Evolutionary conservation across 371 early-diverging fungal genomes (phyloP).

Genomic region (Parasitella parasitica): DNA sequence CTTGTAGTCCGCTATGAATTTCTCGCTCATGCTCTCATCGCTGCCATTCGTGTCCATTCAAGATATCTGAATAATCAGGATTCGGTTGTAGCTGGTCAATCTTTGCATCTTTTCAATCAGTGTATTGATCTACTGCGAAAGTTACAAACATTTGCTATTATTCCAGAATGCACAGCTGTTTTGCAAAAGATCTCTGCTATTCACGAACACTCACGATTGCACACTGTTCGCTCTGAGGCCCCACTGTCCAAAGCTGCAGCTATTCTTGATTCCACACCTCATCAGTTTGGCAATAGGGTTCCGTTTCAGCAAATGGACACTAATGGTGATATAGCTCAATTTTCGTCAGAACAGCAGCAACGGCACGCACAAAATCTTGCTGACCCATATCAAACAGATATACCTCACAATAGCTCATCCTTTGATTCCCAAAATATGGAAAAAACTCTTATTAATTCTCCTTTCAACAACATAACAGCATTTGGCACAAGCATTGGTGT

Average conservation of each 20-base stretch:
- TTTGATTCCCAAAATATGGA: not conserved
- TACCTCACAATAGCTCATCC: not conserved
- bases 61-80: not conserved
- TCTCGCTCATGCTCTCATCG: slow-evolving; percentile 3
- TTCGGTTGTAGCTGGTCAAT: slow-evolving; percentile 4
- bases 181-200: slow-evolving; percentile 10
- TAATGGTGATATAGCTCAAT: not conserved
- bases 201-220: not conserved
- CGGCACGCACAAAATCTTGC: not conserved
- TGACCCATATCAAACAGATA: not conserved
- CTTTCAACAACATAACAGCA: not conserved
- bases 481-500: slow-evolving; percentile 3
- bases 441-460: not conserved
- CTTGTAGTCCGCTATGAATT: slow-evolving; percentile 10
- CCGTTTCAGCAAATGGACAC: not conserved
- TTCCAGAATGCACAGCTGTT: slow-evolving; percentile 17
- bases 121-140: not conserved
- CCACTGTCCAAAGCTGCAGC: not conserved
- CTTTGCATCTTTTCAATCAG: not conserved
- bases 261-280: not conserved
- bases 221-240: not conserved
- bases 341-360: not conserved
- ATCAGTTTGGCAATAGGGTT: not conserved
- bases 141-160: not conserved
- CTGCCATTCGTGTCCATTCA: slow-evolving; percentile 11